A percentile compares a stretch with the other conserved stretches of the same genome.
phyloP scores from a whole-genome alignment of 495 filamentous ascomycete genomes.

The Trichoderma reesei region DNA sequence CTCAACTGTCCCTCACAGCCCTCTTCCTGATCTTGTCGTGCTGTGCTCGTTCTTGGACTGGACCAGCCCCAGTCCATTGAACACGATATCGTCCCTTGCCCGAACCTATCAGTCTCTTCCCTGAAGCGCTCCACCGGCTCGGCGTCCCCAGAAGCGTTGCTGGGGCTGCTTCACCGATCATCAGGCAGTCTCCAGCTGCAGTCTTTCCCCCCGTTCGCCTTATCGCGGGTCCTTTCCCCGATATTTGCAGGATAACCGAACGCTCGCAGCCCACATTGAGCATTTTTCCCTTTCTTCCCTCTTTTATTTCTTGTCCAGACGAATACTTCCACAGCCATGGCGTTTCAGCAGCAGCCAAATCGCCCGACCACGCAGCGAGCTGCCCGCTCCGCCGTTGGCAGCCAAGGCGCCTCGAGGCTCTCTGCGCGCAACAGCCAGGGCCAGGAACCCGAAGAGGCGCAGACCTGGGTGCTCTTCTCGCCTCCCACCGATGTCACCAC shows the following conservation, averaged over 20 bases:
- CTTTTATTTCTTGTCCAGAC: not conserved
- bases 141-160: not conserved
- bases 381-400: constrained; percentile 33
- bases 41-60: not conserved
- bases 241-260: not conserved
- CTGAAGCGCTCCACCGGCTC: not conserved
- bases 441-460: constrained; percentile 50
- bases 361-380: constrained; percentile 51
- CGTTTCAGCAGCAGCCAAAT: constrained; percentile 71
- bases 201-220: not conserved
- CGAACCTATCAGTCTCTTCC: not conserved
- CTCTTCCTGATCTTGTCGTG: not conserved
- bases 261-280: not conserved
- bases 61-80: not conserved
- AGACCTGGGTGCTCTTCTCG: constrained; percentile 94
- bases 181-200: too few relatives aligned
- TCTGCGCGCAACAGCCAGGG: not conserved
- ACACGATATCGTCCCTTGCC: not conserved
- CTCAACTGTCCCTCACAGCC: too few relatives aligned
- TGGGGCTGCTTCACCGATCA: not conserved
- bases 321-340: constrained; percentile 49
- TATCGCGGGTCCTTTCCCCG: constrained; percentile 6
- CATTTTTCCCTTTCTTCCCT: not conserved
- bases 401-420: not conserved
- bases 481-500: constrained; percentile 55